Evolutionary conservation across 2,329 filamentous ascomycete genomes (phyloP).

Genomic region (Dactylellina drechsleri): DNA sequence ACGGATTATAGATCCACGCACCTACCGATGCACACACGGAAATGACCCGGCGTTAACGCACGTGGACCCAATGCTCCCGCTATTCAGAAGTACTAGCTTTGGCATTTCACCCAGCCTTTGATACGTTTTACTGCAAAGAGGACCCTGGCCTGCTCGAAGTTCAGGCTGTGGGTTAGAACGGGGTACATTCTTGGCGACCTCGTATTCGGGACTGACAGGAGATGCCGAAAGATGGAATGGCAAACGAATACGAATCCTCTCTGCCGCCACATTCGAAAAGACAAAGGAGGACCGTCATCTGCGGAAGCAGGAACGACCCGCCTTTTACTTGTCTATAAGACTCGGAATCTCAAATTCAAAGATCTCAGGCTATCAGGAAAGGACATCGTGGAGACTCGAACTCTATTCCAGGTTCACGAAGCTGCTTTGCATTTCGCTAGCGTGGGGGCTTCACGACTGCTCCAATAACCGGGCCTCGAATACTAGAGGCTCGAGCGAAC

Average conservation of each 20-base stretch:
- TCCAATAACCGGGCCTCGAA: too few species aligned
- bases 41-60: constrained; percentile 1
- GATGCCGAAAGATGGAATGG: constrained; percentile 32
- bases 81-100: not conserved
- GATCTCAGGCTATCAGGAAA: too few species aligned
- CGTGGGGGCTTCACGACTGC: not conserved
- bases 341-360: too few species aligned
- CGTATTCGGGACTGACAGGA: constrained; percentile 42
- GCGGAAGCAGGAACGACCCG: constrained; percentile 14
- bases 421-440: too few species aligned
- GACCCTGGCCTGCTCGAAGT: not conserved
- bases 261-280: constrained; percentile 27
- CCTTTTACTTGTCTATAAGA: not conserved
- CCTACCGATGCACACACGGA: not conserved
- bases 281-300: not conserved
- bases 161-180: not conserved
- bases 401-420: too few species aligned
- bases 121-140: not conserved
- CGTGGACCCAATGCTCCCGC: not conserved
- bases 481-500: too few species aligned
- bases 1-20: too few species aligned
- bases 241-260: constrained; percentile 41
- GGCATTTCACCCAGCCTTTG: not conserved
- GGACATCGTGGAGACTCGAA: too few species aligned
- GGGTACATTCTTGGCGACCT: constrained; percentile 32